phyloP scores from a whole-genome alignment of 257 asterid species.

The Solanum appendiculatum region DNA sequence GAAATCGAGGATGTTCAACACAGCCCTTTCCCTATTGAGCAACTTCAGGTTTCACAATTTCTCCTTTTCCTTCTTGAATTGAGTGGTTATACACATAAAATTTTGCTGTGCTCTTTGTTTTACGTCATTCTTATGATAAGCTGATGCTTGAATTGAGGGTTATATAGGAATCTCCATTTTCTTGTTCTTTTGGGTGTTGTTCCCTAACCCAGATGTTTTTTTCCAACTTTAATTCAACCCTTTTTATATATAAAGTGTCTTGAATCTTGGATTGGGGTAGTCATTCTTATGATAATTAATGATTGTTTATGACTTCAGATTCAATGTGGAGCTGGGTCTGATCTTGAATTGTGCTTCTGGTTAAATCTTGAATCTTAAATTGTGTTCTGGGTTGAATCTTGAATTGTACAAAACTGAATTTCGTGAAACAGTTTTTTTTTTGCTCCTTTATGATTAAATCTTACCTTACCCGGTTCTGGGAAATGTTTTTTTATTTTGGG shows the following conservation, averaged over 20 bases:
- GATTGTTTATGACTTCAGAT: background rate
- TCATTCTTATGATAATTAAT: background rate
- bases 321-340: background rate
- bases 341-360: background rate
- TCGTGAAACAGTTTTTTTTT: background rate
- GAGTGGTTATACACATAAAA: background rate
- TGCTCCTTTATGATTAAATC: background rate
- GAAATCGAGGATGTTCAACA: slow-evolving; percentile 63
- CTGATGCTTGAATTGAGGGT: too few species aligned
- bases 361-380: background rate
- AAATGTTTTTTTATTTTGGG: background rate
- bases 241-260: background rate
- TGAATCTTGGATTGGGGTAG: background rate
- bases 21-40: slow-evolving; percentile 72
- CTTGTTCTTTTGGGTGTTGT: background rate
- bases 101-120: background rate
- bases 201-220: background rate
- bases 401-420: background rate
- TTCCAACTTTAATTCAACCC: background rate
- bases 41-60: slow-evolving; percentile 49
- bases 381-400: background rate
- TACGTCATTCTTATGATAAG: too few species aligned
- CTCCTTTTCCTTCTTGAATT: background rate
- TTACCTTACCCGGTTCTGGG: background rate
- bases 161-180: background rate